A percentile compares a stretch with the other conserved stretches of the same genome.
These are phyloP conservation scores for Talaromyces stipitatus DNA, from an alignment of 495 filamentous ascomycete genomes.

Conservation along the genomic window DNA sequence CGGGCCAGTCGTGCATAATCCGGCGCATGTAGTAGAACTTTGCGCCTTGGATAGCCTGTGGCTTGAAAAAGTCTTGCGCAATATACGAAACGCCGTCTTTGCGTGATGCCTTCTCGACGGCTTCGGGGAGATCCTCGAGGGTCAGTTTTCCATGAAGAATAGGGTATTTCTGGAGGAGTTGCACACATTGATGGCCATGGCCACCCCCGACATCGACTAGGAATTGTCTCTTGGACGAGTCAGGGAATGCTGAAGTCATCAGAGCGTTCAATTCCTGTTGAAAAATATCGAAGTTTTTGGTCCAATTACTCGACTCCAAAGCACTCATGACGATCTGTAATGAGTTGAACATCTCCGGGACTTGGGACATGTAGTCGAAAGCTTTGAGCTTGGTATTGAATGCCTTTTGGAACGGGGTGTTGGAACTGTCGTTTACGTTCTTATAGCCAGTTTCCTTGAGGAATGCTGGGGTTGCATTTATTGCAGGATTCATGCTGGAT, in stretches of 20 bases:
- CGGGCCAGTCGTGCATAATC: constrained; percentile 46
- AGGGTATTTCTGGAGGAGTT: constrained; percentile 33
- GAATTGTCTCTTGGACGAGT: background rate
- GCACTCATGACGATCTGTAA: constrained; percentile 34
- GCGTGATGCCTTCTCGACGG: constrained; percentile 21
- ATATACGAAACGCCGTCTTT: constrained; percentile 7
- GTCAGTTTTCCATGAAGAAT: constrained; percentile 36
- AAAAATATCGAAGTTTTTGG: constrained; percentile 1
- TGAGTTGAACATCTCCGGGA: constrained; percentile 26
- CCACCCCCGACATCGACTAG: constrained; percentile 49
- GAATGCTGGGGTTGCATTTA: constrained; percentile 28
- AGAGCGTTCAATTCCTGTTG: constrained; percentile 4
- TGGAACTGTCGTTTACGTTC: constrained; percentile 22
- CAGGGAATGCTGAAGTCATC: background rate
- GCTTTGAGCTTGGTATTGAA: constrained; percentile 28
- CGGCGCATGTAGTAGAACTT: constrained; percentile 28
- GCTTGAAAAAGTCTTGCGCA: constrained; percentile 43
- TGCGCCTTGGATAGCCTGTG: constrained; percentile 37
- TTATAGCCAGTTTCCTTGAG: constrained; percentile 31
- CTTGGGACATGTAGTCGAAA: constrained; percentile 32
- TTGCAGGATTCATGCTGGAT: constrained; percentile 18
- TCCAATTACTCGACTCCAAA: constrained; percentile 21
- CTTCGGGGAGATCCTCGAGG: constrained; percentile 44
- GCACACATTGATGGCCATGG: constrained; percentile 43
- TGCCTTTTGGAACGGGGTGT: constrained; percentile 34